phyloP scores from a whole-genome alignment of 1,284 basidiomycete genomes.

The Trametes versicolor region DNA sequence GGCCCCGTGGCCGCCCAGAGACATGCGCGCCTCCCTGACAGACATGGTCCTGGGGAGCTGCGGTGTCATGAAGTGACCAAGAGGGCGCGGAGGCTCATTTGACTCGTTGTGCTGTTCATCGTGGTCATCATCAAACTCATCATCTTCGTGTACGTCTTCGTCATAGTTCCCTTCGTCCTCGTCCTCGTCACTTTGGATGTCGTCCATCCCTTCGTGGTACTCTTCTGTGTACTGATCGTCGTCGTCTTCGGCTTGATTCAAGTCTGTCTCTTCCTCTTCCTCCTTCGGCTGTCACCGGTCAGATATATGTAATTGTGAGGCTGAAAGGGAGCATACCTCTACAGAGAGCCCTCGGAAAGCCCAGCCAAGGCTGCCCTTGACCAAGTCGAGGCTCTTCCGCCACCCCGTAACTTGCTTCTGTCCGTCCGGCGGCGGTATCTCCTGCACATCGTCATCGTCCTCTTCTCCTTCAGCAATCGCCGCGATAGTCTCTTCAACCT shows the following conservation, averaged over 20 bases:
- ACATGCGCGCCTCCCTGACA: slow-evolving; percentile 31
- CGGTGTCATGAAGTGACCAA: slow-evolving; percentile 66
- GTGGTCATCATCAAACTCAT: slow-evolving; percentile 19
- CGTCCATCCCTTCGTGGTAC: slow-evolving; percentile 26
- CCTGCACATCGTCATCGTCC: slow-evolving; percentile 40
- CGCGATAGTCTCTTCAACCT: slow-evolving; percentile 38
- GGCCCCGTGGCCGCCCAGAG: slow-evolving; percentile 33
- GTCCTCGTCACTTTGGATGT: slow-evolving; percentile 28
- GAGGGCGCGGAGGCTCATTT: slow-evolving; percentile 23
- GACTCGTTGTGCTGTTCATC: slow-evolving; percentile 20
- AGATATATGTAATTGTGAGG: not conserved
- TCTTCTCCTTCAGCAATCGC: slow-evolving; percentile 45
- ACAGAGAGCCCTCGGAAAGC: slow-evolving; percentile 47
- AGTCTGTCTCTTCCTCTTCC: slow-evolving; percentile 32
- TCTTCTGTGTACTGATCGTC: slow-evolving; percentile 29
- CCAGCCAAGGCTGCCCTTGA: slow-evolving; percentile 45
- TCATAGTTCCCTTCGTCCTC: slow-evolving; percentile 27
- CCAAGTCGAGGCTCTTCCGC: slow-evolving; percentile 48
- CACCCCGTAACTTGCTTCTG: slow-evolving; percentile 45
- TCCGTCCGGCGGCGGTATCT: slow-evolving; percentile 40
- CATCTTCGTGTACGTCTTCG: slow-evolving; percentile 29
- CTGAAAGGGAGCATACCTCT: slow-evolving; percentile 29
- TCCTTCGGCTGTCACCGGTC: slow-evolving; percentile 31
- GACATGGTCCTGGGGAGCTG: slow-evolving; percentile 43
- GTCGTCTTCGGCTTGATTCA: slow-evolving; percentile 23